Conservation (phyloP, 2,329 filamentous ascomycete genomes). For the Elsinoe necatrix region DNA sequence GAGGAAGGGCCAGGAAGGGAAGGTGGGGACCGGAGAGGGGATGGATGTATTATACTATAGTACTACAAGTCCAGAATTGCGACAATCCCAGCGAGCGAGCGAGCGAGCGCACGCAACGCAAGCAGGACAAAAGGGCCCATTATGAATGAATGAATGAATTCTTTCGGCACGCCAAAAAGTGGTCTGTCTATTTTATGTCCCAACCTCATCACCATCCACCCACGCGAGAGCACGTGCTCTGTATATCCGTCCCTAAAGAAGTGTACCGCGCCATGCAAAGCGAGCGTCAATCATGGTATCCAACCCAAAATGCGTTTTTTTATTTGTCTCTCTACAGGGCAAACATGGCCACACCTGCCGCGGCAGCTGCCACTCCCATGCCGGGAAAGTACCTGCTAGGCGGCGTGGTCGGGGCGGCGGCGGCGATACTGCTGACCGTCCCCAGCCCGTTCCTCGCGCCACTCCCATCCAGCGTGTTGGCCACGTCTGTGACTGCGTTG, state of each 20-base stretch:
- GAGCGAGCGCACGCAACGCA: too few relatives aligned
- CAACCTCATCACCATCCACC: background rate
- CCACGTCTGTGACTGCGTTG: slow-evolving; percentile 42
- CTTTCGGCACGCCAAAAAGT: background rate
- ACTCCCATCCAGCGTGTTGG: slow-evolving; percentile 35
- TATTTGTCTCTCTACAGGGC: slow-evolving; percentile 20
- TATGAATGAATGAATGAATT: background rate
- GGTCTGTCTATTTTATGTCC: background rate
- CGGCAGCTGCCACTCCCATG: slow-evolving; percentile 23
- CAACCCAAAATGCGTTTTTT: background rate
- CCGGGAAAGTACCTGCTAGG: slow-evolving; percentile 19
- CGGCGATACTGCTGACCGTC: slow-evolving; percentile 13
- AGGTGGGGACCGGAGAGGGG: too few relatives aligned
- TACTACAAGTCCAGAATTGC: too few relatives aligned
- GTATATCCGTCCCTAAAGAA: background rate
- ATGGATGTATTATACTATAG: background rate
- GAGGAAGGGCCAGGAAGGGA: too few relatives aligned
- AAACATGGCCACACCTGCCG: slow-evolving; percentile 23
- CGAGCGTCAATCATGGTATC: slow-evolving; percentile 2
- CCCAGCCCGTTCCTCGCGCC: slow-evolving; percentile 30
- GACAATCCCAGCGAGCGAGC: too few relatives aligned
- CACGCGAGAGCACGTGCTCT: background rate
- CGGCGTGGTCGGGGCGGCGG: slow-evolving; percentile 21
- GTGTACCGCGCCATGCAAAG: slow-evolving; percentile 5
- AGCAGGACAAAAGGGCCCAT: background rate